Base-by-base conservation (phyloP, 2,329 filamentous ascomycete genomes). In the Talaromyces sp. region DNA sequence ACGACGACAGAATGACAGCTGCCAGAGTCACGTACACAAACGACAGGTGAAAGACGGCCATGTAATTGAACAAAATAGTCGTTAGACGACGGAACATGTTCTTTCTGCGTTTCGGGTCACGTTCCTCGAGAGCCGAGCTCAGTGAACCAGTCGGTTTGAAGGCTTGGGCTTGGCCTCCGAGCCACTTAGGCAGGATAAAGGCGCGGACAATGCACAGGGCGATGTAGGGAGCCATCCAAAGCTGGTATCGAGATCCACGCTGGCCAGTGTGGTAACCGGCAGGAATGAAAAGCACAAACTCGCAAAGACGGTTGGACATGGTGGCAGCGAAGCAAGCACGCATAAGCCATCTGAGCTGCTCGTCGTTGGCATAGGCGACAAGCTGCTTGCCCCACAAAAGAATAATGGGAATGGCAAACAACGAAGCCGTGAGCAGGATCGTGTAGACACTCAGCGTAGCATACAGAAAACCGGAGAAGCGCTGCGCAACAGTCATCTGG, bases 191-290 rank as follows among this genome's bases (percentile, higher is more conserved):
- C 2, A 86, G 75, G 14, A 86, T 65, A 66, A 86, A 86, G 1
- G 83, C 80, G 2, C 83, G 82, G 56, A 86, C 71, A 58, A 86
- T 80, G 66, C 81, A 83, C 11, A 85, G 75, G 0, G 83, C 82
- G 62, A 85, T 83, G 70, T 85, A 87, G 0, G 84, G 84, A 7
- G 84, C 79, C 84, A 86, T 86, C 84, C 84, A 87, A 29, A 86
- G 75, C 70, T 85, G 81, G 63, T 82, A 82, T 4, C 82, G 77
- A 2, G 79, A 78, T 43, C 82, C 82, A 58, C 84, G 78, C 69
- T 85, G 83, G 4, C 82, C 84, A 11, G 82, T 83, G 68, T 84
- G 80, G 67, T 86, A 86, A 21, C 84, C 84, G 1, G 82, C 79
- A 0, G 84, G 84, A 13, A 85, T 77, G 68, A 81, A 86, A n/a